Evolutionary conservation across 2,329 filamentous ascomycete genomes (phyloP).

Genomic region (Zalaria sp.): DNA sequence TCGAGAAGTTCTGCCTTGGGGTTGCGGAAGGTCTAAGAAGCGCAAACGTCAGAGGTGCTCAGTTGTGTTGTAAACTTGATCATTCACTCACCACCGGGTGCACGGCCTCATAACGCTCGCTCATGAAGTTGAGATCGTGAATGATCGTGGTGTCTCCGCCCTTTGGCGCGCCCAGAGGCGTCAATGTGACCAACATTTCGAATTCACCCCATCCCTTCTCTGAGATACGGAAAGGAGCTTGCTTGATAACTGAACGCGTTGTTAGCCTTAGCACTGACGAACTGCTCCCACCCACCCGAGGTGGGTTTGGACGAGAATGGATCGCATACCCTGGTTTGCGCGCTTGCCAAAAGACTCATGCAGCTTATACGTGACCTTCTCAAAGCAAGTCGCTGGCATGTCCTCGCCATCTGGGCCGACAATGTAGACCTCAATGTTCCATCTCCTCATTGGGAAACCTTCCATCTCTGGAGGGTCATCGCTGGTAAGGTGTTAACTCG

Average conservation of each 20-base stretch:
- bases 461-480: conserved; percentile 69
- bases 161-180: conserved; percentile 59
- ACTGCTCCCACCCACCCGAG: too few species aligned
- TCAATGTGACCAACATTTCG: conserved; percentile 78
- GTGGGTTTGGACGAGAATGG: not conserved
- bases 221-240: conserved; percentile 73
- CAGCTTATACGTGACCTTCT: conserved; percentile 82
- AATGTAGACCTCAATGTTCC: conserved; percentile 76
- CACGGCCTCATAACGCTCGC: conserved; percentile 66
- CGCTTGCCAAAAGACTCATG: conserved; percentile 86
- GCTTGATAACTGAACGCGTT: conserved; percentile 50
- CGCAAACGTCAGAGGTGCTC: too few species aligned
- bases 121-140: conserved; percentile 87
- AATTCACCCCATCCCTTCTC: conserved; percentile 99
- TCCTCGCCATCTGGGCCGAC: conserved; percentile 78
- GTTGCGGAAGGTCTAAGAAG: conserved; percentile 64
- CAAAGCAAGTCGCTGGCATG: conserved; percentile 70
- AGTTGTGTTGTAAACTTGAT: not conserved
- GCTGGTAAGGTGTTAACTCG: conserved; percentile 27
- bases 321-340: conserved; percentile 59
- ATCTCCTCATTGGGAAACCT: conserved; percentile 83
- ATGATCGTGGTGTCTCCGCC: conserved; percentile 62
- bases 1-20: conserved; percentile 75
- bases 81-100: conserved; percentile 50
- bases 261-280: not conserved